Base-by-base conservation (phyloP, 805 yeast genomes). In the Wickerhamiella cacticola region DNA sequence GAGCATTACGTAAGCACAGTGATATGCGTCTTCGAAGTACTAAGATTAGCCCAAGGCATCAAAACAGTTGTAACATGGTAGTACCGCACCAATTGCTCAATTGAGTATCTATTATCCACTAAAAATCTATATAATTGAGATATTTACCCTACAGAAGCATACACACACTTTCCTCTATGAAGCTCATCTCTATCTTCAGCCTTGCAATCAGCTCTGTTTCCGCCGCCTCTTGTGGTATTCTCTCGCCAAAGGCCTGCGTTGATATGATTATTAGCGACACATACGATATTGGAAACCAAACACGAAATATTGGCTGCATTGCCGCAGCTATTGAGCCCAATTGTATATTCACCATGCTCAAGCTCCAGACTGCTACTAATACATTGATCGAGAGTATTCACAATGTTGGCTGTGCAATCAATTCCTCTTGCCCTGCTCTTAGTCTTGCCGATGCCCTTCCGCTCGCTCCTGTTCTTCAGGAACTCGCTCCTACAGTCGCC, bases 281-380 rank as follows among this genome's bases (percentile, higher is more conserved):
- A 5, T 43, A 43, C 16, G 18, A 15, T 7, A 43, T 43, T 21
- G 46, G 46, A 16, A 43, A 43, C 31, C 46, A 43, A 24, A 43
- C 46, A 1, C n/a, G 46, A 18, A 26, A 43, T 13, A 24, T 43
- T 33, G 46, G 46, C 10, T 25, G 36, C 19, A 43, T 43, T 12
- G 46, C 46, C 18, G 39, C 36, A 15, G 18, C 38, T 8, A 23
- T 43, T 34, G 40, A 43, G 40, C 46, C 36, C 28, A 43, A 43
- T 31, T 43, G 46, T n/a, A 21, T 43, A 7, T 43, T 43, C 15
- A 43, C 46, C 13, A 34, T 43, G 33, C 40, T 43, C 21, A 33
- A 43, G 18, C 46, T 43, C 33, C 46, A 43, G 12, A 33, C 36
- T 23, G 39, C 46, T 15, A 24, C 46, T 16, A 31, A 24, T 2